Conservation (phyloP, 495 filamentous ascomycete species). For the Hapsidospora chrysogenum region DNA sequence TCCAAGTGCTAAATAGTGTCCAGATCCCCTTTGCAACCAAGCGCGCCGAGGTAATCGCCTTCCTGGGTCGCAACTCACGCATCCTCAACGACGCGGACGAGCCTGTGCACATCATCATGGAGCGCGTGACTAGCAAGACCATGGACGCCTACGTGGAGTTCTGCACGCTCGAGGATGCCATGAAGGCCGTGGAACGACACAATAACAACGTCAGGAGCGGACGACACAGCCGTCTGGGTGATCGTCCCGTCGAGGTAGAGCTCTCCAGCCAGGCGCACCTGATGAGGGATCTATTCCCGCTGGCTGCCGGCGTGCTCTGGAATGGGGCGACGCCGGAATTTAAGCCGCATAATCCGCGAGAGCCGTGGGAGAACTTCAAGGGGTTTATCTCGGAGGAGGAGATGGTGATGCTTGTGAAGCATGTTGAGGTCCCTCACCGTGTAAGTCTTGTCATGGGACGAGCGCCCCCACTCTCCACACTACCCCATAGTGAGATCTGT, state of each 20-base stretch:
- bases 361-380: slow-evolving; percentile 49
- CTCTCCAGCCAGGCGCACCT: slow-evolving; percentile 42
- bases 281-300: slow-evolving; percentile 52
- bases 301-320: slow-evolving; percentile 49
- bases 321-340: slow-evolving; percentile 27
- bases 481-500: background rate
- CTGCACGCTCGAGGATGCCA: slow-evolving; percentile 32
- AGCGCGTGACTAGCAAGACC: slow-evolving; percentile 60
- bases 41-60: slow-evolving; percentile 48
- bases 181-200: slow-evolving; percentile 9
- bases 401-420: slow-evolving; percentile 45
- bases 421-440: slow-evolving; percentile 48
- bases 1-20: background rate
- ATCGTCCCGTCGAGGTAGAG: slow-evolving; percentile 45
- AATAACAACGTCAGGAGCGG: slow-evolving; percentile 14
- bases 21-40: slow-evolving; percentile 56
- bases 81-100: slow-evolving; percentile 39
- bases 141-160: slow-evolving; percentile 65
- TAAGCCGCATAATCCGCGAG: slow-evolving; percentile 13
- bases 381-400: slow-evolving; percentile 59
- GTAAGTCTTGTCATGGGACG: slow-evolving; percentile 28
- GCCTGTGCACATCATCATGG: slow-evolving; percentile 71
- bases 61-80: slow-evolving; percentile 49
- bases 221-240: slow-evolving; percentile 39
- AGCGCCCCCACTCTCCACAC: background rate